Percentiles rank a stretch among this genome's conserved stretches.
phyloP scores from a whole-genome alignment of 202 grass and related monocot genomes.

The Bolboschoenoplectus hybrid region DNA sequence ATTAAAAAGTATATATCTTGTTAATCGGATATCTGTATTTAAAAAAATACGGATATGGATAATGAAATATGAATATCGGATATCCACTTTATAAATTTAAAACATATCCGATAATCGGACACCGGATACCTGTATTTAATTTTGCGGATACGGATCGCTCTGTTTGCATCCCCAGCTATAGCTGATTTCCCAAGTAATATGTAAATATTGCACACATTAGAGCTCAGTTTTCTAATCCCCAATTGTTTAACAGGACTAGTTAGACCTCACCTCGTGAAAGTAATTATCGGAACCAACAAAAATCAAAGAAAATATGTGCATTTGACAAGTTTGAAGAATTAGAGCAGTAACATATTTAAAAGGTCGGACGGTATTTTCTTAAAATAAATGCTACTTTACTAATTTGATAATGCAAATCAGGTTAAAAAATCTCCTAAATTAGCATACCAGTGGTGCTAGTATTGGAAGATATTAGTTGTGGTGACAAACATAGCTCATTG shows the following conservation, averaged over 20 bases:
- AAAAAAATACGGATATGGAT: too few species aligned
- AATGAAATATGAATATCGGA: too few species aligned
- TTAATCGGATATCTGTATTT: too few species aligned
- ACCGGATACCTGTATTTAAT: too few species aligned
- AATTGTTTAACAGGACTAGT: too few species aligned
- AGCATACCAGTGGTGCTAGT: neutral
- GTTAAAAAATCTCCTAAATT: neutral
- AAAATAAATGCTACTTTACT: neutral
- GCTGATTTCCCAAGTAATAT: neutral
- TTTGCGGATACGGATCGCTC: neutral
- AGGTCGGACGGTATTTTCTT: neutral
- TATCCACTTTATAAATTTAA: too few species aligned
- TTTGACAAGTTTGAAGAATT: neutral
- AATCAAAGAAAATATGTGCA: neutral
- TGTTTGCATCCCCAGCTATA: neutral
- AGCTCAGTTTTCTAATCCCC: neutral
- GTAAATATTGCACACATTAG: neutral
- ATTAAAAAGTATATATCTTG: too few species aligned
- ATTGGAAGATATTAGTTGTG: neutral
- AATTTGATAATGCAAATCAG: neutral
- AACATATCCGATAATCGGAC: too few species aligned
- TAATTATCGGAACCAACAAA: neutral
- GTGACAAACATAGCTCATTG: slow-evolving; percentile 20
- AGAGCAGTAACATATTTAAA: neutral
- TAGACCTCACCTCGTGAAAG: too few species aligned